These are phyloP conservation scores for Heterobasidion parviporum DNA, from an alignment of 1,284 basidiomycete genomes.

Conservation along the genomic window DNA sequence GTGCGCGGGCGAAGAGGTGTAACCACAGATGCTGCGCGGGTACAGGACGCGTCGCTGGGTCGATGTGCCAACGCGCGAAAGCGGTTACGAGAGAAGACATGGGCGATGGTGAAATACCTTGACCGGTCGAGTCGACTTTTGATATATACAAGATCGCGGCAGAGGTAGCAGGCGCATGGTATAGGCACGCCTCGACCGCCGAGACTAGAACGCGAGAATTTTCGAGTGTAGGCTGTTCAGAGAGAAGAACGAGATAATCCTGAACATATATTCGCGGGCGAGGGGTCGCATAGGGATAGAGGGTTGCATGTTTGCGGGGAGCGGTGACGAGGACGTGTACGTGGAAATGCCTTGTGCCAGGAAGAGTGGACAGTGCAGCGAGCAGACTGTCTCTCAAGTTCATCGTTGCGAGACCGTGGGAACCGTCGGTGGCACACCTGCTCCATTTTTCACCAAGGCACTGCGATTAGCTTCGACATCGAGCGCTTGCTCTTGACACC, in stretches of 20 bases:
- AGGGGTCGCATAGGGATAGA: conserved; percentile 72
- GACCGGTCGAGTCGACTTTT: conserved; percentile 92
- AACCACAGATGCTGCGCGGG: conserved; percentile 56
- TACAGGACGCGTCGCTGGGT: conserved; percentile 58
- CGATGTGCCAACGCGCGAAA: conserved; percentile 63
- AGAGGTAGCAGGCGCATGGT: conserved; percentile 62
- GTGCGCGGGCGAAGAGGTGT: conserved; percentile 88
- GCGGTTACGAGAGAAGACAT: conserved; percentile 63
- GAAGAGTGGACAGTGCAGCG: conserved; percentile 43
- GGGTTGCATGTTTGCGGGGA: conserved; percentile 56
- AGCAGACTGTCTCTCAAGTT: conserved; percentile 62
- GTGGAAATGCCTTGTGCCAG: conserved; percentile 63
- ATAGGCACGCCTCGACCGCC: conserved; percentile 80
- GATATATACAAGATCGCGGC: conserved; percentile 83
- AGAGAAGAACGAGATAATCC: conserved; percentile 69
- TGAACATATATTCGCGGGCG: conserved; percentile 59
- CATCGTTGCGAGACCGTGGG: conserved; percentile 11
- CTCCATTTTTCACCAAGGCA: background rate
- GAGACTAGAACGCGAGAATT: conserved; percentile 56
- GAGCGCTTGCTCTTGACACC: background rate
- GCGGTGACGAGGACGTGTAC: conserved; percentile 69
- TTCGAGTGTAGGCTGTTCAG: conserved; percentile 43
- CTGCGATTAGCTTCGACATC: background rate
- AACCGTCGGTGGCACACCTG: background rate
- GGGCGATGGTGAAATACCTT: conserved; percentile 49